Percentiles rank a stretch among this genome's conserved stretches.
phyloP scores from a whole-genome alignment of 2,329 filamentous ascomycete genomes.

The Calonectria pteridis region DNA sequence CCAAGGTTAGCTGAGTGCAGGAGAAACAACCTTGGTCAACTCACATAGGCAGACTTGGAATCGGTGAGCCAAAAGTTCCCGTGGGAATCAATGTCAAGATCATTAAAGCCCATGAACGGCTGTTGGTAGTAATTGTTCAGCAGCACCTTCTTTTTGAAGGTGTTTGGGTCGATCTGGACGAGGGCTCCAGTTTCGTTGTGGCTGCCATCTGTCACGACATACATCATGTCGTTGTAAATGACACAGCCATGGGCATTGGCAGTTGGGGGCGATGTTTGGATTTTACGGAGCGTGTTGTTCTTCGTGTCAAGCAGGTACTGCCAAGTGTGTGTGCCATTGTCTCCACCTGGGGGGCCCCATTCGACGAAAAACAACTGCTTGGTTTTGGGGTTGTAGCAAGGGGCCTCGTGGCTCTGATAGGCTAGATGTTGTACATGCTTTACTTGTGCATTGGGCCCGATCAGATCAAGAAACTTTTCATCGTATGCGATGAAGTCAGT shows the following conservation, averaged over 20 bases:
- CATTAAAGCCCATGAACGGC: slow-evolving; percentile 1
- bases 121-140: slow-evolving; percentile 5
- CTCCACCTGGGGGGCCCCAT: background rate
- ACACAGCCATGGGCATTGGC: background rate
- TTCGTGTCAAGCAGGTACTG: background rate
- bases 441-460: background rate
- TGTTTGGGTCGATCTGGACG: background rate
- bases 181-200: background rate
- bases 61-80: slow-evolving; percentile 6
- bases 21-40: too few relatives aligned
- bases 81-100: background rate
- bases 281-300: slow-evolving; percentile 5
- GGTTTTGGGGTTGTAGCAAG: background rate
- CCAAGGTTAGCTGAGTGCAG: background rate
- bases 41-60: slow-evolving; percentile 5
- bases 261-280: background rate
- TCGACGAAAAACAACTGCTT: background rate
- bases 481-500: background rate
- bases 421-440: background rate
- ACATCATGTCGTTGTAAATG: slow-evolving; percentile 1
- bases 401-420: background rate
- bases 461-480: background rate
- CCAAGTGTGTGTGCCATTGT: background rate
- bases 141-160: background rate
- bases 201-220: background rate